Evolutionary conservation across 352 stramenopile species (phyloP).

Genomic region (Aphanomyces invadans): DNA sequence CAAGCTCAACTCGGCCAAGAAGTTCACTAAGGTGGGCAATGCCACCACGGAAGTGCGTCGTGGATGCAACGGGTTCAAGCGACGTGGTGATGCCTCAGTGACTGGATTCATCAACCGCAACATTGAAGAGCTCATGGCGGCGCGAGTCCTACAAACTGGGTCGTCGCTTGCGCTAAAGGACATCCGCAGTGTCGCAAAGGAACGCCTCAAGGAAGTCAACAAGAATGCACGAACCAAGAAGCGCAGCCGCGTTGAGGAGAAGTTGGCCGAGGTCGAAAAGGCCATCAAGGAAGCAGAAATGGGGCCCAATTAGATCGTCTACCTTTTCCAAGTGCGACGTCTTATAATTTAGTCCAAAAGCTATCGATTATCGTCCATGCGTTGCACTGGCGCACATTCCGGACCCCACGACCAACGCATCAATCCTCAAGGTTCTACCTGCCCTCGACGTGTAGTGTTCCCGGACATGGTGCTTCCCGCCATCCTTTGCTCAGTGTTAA

Average conservation of each 20-base stretch:
- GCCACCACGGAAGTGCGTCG: constrained; percentile 74
- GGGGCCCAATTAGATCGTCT: background rate
- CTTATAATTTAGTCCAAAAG: background rate
- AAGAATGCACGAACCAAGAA: constrained; percentile 73
- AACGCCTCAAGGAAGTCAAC: constrained; percentile 82
- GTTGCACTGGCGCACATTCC: no score
- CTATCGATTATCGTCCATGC: no score
- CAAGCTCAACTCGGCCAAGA: constrained; percentile 64
- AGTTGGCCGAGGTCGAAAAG: constrained; percentile 62
- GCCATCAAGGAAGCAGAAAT: constrained; percentile 52
- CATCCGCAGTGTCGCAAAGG: constrained; percentile 63
- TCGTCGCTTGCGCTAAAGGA: constrained; percentile 50
- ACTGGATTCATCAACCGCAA: constrained; percentile 83
- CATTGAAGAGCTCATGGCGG: constrained; percentile 83
- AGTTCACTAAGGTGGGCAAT: constrained; percentile 85
- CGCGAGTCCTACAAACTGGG: constrained; percentile 64
- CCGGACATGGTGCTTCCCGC: no score
- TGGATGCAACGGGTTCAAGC: constrained; percentile 62
- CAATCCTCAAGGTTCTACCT: no score
- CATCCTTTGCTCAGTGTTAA: no score
- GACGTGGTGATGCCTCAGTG: constrained; percentile 60
- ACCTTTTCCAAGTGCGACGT: no score
- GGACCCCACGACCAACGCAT: no score
- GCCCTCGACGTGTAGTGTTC: no score
- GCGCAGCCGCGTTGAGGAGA: constrained; percentile 77